These are phyloP conservation scores for Sugiyamaella grinbergsii DNA, from an alignment of 1,139 yeast species.

Conservation along the genomic window DNA sequence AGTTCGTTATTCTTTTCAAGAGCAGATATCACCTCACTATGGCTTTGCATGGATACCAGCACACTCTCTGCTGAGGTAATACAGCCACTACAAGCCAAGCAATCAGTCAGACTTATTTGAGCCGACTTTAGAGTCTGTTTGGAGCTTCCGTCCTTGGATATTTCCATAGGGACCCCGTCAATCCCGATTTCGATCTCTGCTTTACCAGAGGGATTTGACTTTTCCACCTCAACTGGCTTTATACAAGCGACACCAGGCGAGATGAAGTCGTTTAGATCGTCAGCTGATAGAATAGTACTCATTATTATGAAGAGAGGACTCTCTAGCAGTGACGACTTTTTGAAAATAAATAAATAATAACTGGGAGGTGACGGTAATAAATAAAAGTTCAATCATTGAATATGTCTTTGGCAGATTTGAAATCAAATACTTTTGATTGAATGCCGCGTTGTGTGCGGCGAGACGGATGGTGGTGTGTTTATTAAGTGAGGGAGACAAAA, in stretches of 20 bases:
- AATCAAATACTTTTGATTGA: neutral
- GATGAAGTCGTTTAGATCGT: conserved; percentile 91
- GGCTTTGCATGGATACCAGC: conserved; percentile 86
- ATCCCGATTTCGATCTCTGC: conserved; percentile 67
- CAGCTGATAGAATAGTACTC: conserved; percentile 87
- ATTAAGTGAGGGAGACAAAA: too few relatives aligned
- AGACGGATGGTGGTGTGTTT: neutral
- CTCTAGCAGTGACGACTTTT: too few relatives aligned
- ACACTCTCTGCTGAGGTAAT: conserved; percentile 96
- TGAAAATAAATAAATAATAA: conserved; percentile 8
- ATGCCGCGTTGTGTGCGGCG: conserved; percentile 3
- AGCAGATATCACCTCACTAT: conserved; percentile 69
- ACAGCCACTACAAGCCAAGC: conserved; percentile 96
- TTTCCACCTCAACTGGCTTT: conserved; percentile 66
- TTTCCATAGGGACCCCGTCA: conserved; percentile 72
- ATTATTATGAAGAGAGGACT: too few relatives aligned
- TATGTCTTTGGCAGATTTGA: conserved; percentile 2
- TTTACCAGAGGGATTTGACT: conserved; percentile 41
- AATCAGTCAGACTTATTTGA: conserved; percentile 85
- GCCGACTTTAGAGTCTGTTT: conserved; percentile 67
- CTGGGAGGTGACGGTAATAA: neutral
- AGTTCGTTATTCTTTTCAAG: conserved; percentile 44
- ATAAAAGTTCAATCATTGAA: neutral
- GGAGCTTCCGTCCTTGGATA: conserved; percentile 57
- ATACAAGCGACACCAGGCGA: conserved; percentile 94